Evolutionary conservation across 805 yeast genomes (phyloP), one percentile per base, ranked within the genome.

Genomic region (Candida palmyrensis): DNA sequence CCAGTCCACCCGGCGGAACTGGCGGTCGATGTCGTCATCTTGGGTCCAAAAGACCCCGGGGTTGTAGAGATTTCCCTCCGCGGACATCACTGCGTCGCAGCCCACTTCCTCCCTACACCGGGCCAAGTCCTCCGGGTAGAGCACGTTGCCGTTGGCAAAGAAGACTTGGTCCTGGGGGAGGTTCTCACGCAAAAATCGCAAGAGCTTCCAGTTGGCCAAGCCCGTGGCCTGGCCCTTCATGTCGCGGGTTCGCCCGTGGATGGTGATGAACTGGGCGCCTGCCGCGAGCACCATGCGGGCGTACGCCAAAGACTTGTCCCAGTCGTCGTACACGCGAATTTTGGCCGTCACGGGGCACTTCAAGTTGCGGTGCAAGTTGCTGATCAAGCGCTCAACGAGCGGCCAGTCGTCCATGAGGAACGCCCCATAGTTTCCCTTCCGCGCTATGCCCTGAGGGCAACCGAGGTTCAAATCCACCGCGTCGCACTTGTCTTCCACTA

Each of bases 201-300:
- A 71, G 18, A 80, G 69, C 19, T 76, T 71, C 97, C 98, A 90
- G 59, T 92, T 89, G 1, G 99, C 97, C 31, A 92, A 62, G 0
- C 98, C 98, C 0, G 98, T 90, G 38, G 76, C 74, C 55, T 90
- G 97, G 5, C 98, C 99, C 58, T 92, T 92, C 94, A 88, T 90
- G 37, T 90, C 98, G 43, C 99, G 72, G 1, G 97, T 82, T 47
- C 98, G 74, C 2, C 97, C 97, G 57, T 92, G 99, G 6, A 92
- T 83, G 1, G 97, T 88, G 24, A 92, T 64, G 55, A 90, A 85
- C 59, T 89, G 96, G 0, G 98, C 98, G 8, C 99, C 98, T 0
- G 97, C 95, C 39, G 70, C 71, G 14, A 92, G 66, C 18, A 92
- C 88, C 86, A 84, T 79, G 54, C 75, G 77, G 4, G 98, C 97